Conservation (phyloP, 345 rosid genomes). For the Dipteronia sinensis region DNA sequence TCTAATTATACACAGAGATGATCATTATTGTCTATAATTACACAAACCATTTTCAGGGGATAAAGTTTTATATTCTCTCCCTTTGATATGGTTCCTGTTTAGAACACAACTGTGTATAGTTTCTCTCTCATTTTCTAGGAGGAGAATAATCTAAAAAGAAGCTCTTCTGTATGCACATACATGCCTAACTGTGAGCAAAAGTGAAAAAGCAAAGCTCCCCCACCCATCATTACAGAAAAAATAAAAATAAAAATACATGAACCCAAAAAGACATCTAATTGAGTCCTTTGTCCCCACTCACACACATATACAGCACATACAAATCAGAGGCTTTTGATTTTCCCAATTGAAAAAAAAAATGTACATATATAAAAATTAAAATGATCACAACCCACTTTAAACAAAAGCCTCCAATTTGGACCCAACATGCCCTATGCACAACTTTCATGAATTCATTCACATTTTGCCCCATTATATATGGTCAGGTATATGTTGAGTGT, state of each 20-base stretch:
- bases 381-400: slow-evolving; percentile 40
- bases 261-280: slow-evolving; percentile 63
- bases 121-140: slow-evolving; percentile 21
- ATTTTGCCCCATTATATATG: slow-evolving; percentile 10
- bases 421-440: slow-evolving; percentile 50
- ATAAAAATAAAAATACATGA: slow-evolving; percentile 37
- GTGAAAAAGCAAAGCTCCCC: slow-evolving; percentile 20
- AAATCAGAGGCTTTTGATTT: slow-evolving; percentile 51
- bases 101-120: background rate
- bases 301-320: slow-evolving; percentile 43
- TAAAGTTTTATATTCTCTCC: slow-evolving; percentile 23
- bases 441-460: slow-evolving; percentile 31
- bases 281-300: slow-evolving; percentile 57
- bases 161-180: slow-evolving; percentile 14
- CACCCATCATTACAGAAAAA: slow-evolving; percentile 54
- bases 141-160: slow-evolving; percentile 21
- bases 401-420: slow-evolving; percentile 64
- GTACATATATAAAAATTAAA: background rate
- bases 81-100: background rate
- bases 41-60: slow-evolving; percentile 24
- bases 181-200: slow-evolving; percentile 32
- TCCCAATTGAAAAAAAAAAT: slow-evolving; percentile 20
- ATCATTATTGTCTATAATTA: slow-evolving; percentile 53
- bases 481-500: background rate
- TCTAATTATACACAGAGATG: slow-evolving; percentile 41